Percentiles rank a stretch among this genome's conserved stretches.
Evolutionary conservation across 2,329 filamentous ascomycete genomes (phyloP).

Genomic region (Verticillium nubilum): DNA sequence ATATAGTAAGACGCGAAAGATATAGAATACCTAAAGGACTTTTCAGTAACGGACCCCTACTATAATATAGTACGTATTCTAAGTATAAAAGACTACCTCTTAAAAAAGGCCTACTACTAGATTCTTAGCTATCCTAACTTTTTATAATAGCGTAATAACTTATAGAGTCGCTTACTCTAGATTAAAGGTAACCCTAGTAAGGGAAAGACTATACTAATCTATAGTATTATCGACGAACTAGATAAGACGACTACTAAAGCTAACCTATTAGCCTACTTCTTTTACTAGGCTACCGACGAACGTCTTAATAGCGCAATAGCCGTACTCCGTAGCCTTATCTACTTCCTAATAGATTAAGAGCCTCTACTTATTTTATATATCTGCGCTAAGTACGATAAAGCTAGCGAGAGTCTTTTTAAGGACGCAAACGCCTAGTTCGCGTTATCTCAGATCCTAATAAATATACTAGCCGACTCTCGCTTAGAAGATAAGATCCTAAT

Average conservation of each 20-base stretch:
- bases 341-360: constrained; percentile 21
- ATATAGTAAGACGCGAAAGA: constrained; percentile 10
- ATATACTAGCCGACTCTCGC: constrained; percentile 30
- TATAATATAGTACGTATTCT: constrained; percentile 29
- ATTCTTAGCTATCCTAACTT: constrained; percentile 22
- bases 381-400: constrained; percentile 5
- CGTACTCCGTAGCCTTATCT: too few species aligned
- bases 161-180: constrained; percentile 21
- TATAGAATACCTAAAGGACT: constrained; percentile 15
- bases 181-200: constrained; percentile 28
- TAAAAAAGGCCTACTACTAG: constrained; percentile 24
- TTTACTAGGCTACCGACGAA: too few species aligned
- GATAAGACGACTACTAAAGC: not conserved
- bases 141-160: constrained; percentile 15
- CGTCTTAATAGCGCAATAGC: too few species aligned
- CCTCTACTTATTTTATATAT: constrained; percentile 3
- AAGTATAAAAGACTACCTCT: too few species aligned
- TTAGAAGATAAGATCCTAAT: constrained; percentile 25
- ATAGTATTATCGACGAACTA: constrained; percentile 21
- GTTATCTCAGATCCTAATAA: constrained; percentile 29
- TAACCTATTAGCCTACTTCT: constrained; percentile 22
- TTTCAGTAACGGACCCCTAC: constrained; percentile 21
- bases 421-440: constrained; percentile 21
- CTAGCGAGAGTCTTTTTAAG: constrained; percentile 31
- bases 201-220: constrained; percentile 29